Conservation (phyloP, 495 filamentous ascomycete genomes). For the Beverwykella pulmonaria region DNA sequence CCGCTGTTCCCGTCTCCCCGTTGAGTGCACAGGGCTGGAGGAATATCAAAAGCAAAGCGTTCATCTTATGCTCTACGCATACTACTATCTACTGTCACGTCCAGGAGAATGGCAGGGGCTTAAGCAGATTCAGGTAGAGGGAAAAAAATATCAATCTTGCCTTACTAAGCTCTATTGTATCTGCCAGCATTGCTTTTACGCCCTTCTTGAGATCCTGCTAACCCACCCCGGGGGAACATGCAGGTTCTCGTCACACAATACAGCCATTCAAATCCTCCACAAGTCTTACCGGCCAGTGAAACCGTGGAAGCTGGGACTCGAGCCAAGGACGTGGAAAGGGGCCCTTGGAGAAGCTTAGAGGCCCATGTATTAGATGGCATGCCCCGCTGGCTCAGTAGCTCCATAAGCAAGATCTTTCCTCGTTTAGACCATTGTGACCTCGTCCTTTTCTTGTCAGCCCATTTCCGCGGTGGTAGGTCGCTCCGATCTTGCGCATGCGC, state of each 20-base stretch:
- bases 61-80: neutral
- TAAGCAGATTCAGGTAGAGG: no score
- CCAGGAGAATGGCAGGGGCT: no score
- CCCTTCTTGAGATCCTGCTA: no score
- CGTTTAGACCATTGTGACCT: neutral
- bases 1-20: neutral
- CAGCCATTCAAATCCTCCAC: neutral
- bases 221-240: no score
- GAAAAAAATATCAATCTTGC: no score
- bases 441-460: neutral
- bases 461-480: neutral
- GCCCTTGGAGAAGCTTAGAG: neutral
- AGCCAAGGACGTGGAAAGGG: neutral
- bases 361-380: neutral
- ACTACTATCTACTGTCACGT: no score
- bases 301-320: neutral
- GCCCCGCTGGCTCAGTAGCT: neutral
- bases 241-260: constrained; percentile 5
- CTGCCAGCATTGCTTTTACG: no score
- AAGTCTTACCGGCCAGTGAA: neutral
- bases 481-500: neutral
- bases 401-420: neutral
- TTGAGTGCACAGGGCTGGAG: no score
- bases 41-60: neutral
- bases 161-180: no score